Percentiles rank a stretch among this genome's conserved stretches.
These are phyloP conservation scores for Mycosphaerella sp. DNA, from an alignment of 2,329 filamentous ascomycete genomes.

Conservation along the genomic window DNA sequence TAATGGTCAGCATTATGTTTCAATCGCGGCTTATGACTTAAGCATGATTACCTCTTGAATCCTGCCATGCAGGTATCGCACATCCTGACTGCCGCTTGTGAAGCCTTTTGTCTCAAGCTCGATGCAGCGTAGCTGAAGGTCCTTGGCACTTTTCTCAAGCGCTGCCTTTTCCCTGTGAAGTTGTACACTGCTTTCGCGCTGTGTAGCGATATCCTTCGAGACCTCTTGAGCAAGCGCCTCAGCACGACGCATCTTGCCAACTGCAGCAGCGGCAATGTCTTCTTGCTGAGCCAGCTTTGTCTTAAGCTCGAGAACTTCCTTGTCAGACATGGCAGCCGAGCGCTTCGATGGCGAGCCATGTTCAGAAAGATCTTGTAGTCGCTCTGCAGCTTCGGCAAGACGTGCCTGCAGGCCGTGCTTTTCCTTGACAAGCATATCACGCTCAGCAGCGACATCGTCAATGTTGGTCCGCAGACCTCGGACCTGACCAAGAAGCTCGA, in stretches of 20 bases:
- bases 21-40: neutral
- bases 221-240: constrained; percentile 82
- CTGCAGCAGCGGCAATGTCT: constrained; percentile 81
- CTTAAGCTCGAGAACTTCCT: constrained; percentile 83
- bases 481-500: constrained; percentile 83
- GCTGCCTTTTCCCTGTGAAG: constrained; percentile 85
- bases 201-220: constrained; percentile 82
- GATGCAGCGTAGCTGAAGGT: constrained; percentile 81
- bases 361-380: constrained; percentile 73
- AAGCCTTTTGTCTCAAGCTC: constrained; percentile 97
- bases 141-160: constrained; percentile 83
- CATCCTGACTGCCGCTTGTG: constrained; percentile 87
- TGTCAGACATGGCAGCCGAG: constrained; percentile 82
- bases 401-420: constrained; percentile 84
- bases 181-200: constrained; percentile 73
- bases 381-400: constrained; percentile 77
- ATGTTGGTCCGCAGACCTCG: constrained; percentile 74
- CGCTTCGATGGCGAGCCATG: constrained; percentile 80
- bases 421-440: constrained; percentile 77
- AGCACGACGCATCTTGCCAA: constrained; percentile 94
- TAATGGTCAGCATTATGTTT: constrained; percentile 15
- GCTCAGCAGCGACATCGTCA: constrained; percentile 79
- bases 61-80: constrained; percentile 87
- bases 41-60: constrained; percentile 75
- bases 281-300: constrained; percentile 85